phyloP scores from a whole-genome alignment of 106 monocot species.

The Amphibolis antarctica region DNA sequence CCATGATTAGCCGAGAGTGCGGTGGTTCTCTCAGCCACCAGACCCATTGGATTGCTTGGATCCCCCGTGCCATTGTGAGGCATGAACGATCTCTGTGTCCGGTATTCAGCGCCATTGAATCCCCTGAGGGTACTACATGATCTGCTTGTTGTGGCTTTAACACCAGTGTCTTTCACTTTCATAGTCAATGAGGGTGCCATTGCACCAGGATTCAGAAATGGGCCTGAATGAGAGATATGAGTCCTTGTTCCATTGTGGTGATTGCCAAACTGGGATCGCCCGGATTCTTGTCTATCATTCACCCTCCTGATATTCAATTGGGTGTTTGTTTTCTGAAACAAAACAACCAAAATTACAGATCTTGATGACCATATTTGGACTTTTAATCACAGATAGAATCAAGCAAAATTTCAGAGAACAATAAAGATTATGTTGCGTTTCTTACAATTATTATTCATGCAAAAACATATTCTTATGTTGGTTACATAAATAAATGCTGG shows the following conservation, averaged over 20 bases:
- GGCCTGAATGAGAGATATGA: conserved; percentile 6
- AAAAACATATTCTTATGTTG: too few species aligned
- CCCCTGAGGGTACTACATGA: conserved; percentile 8
- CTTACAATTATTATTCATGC: too few species aligned
- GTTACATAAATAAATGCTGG: too few species aligned
- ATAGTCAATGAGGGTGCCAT: conserved; percentile 4
- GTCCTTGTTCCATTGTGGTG: conserved; percentile 3
- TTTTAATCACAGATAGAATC: too few species aligned
- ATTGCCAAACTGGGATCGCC: background rate
- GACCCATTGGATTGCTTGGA: conserved; percentile 5
- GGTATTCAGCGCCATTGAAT: conserved; percentile 11
- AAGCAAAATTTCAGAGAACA: too few species aligned
- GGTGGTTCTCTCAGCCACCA: conserved; percentile 5
- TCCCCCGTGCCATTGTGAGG: conserved; percentile 9
- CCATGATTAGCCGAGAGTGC: conserved; percentile 25
- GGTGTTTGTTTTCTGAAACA: conserved; percentile 7
- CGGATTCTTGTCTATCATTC: conserved; percentile 9
- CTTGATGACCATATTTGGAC: background rate
- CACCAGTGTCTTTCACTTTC: conserved; percentile 12
- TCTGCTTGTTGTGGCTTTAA: background rate
- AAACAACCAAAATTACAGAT: background rate
- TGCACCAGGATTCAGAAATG: conserved; percentile 7
- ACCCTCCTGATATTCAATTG: conserved; percentile 5
- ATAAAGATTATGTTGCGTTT: too few species aligned
- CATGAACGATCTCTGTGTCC: conserved; percentile 23